Conservation (phyloP, 768 basidiomycete species). For the Fibroporia radiculosa region DNA sequence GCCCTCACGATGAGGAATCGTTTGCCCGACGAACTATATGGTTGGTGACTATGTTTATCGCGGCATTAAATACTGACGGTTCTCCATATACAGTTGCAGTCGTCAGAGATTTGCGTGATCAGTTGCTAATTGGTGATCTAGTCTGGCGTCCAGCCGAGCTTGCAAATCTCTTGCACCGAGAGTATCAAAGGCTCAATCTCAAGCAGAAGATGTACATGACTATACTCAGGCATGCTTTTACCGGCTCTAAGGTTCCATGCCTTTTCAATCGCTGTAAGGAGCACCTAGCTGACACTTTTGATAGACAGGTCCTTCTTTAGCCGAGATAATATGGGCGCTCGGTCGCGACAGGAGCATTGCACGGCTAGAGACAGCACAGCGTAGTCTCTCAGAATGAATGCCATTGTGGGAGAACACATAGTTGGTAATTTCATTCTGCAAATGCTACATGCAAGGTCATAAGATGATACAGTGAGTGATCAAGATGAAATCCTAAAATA, state of each 20-base stretch:
- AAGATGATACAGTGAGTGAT: not conserved
- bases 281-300: not conserved
- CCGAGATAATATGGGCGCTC: constrained; percentile 23
- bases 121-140: constrained; percentile 21
- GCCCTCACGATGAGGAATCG: constrained; percentile 45
- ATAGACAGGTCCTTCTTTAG: constrained; percentile 25
- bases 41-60: too few relatives aligned
- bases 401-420: too few relatives aligned
- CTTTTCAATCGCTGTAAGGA: not conserved
- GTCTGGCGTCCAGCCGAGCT: constrained; percentile 34
- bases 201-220: constrained; percentile 58
- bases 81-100: constrained; percentile 23
- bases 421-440: not conserved
- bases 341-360: constrained; percentile 21
- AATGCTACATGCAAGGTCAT: constrained; percentile 3
- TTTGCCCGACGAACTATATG: constrained; percentile 29
- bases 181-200: constrained; percentile 31
- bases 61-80: too few relatives aligned
- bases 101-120: constrained; percentile 23
- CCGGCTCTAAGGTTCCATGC: constrained; percentile 66
- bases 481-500: not conserved
- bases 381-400: too few relatives aligned
- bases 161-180: constrained; percentile 33
- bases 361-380: constrained; percentile 13
- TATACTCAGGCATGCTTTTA: constrained; percentile 68